Percentiles rank a stretch among this genome's conserved stretches.
Conservation (phyloP, 805 yeast species). For the Cyberlindnera maritima region DNA sequence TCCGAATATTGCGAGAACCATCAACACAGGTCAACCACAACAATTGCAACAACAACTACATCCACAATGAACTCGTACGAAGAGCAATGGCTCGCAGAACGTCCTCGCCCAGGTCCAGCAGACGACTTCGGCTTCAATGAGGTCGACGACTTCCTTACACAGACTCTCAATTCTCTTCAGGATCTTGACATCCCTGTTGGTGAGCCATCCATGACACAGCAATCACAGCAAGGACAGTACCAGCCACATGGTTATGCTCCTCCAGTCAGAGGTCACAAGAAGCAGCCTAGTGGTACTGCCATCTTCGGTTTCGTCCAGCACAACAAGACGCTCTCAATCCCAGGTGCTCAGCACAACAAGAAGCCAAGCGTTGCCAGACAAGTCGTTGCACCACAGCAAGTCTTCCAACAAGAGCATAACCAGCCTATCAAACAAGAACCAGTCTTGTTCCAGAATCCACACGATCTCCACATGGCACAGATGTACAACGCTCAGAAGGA, state of each 20-base stretch:
- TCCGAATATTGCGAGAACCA: not conserved
- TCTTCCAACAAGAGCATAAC: conserved; percentile 19
- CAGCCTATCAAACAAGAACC: conserved; percentile 21
- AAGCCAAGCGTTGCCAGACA: conserved; percentile 5
- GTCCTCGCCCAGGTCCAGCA: not conserved
- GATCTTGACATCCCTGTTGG: conserved; percentile 61
- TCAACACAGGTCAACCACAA: not conserved
- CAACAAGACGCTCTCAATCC: conserved; percentile 57
- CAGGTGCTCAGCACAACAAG: conserved; percentile 34
- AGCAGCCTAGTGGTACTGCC: conserved; percentile 75
- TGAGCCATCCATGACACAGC: conserved; percentile 14
- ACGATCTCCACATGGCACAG: conserved; percentile 16
- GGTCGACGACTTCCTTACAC: conserved; percentile 51
- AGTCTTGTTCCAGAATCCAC: conserved; percentile 17
- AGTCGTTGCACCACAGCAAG: conserved; percentile 24
- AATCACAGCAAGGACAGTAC: conserved; percentile 9
- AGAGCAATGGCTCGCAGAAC: conserved; percentile 12
- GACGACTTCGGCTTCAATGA: conserved; percentile 21
- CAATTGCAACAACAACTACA: not conserved
- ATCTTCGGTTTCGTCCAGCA: conserved; percentile 74
- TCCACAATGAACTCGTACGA: conserved; percentile 13
- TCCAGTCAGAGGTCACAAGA: conserved; percentile 40
- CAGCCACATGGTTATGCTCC: conserved; percentile 7
- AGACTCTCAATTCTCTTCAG: conserved; percentile 52
- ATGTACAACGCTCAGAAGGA: not conserved